Conservation (phyloP, 2,329 filamentous ascomycete genomes). For the Microdochium trichocladiopsis region DNA sequence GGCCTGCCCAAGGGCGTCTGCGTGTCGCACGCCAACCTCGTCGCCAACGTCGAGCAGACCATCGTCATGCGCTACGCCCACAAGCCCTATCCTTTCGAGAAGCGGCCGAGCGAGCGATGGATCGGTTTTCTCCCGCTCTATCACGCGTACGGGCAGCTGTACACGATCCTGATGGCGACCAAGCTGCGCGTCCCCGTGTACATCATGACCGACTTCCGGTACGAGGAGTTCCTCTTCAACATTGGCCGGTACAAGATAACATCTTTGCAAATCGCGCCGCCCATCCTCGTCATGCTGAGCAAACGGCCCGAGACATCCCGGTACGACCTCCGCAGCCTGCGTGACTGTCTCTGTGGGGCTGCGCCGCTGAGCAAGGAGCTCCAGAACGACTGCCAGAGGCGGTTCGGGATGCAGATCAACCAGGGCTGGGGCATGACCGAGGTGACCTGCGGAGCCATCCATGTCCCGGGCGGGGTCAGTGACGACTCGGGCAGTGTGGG, state of each 20-base stretch:
- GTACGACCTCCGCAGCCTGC: constrained; percentile 45
- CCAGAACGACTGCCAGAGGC: constrained; percentile 36
- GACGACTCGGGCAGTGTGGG: constrained; percentile 42
- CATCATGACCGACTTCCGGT: constrained; percentile 49
- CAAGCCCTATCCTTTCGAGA: constrained; percentile 24
- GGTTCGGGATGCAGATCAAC: constrained; percentile 29
- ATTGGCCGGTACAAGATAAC: constrained; percentile 47
- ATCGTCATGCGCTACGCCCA: constrained; percentile 34
- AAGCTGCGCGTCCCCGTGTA: constrained; percentile 40
- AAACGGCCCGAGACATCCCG: constrained; percentile 45
- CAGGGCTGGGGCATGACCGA: constrained; percentile 61
- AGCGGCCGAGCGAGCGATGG: constrained; percentile 37
- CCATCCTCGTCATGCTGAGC: constrained; percentile 50
- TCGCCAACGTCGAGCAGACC: constrained; percentile 62
- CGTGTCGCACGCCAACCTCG: constrained; percentile 76
- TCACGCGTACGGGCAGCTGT: constrained; percentile 51
- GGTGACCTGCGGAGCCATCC: constrained; percentile 31
- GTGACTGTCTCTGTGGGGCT: constrained; percentile 40
- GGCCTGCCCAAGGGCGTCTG: constrained; percentile 88
- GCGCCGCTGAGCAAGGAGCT: constrained; percentile 39
- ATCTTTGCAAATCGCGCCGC: constrained; percentile 46
- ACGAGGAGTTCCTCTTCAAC: constrained; percentile 40
- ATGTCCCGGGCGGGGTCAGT: constrained; percentile 28
- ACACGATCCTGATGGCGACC: constrained; percentile 39
- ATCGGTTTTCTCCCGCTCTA: constrained; percentile 60